A percentile compares a stretch with the other conserved stretches of the same genome.
phyloP scores from a whole-genome alignment of 2,329 filamentous ascomycete species.

The Myriosclerotinia scirpicola region DNA sequence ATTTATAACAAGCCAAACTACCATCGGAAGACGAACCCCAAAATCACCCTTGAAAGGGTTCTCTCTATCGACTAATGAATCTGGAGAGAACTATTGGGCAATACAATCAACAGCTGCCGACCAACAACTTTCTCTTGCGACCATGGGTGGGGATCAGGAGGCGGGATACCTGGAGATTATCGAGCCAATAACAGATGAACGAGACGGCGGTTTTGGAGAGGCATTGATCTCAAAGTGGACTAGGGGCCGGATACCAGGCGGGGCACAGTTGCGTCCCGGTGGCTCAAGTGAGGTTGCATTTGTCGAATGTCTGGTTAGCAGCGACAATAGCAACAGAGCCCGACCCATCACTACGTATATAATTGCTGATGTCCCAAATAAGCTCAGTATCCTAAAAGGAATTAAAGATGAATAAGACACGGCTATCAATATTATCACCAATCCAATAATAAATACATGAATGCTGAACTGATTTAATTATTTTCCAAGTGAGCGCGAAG shows the following conservation, averaged over 20 bases:
- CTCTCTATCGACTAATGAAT: too few relatives aligned
- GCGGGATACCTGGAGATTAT: too few relatives aligned
- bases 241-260: background rate
- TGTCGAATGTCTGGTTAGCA: background rate
- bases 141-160: too few relatives aligned
- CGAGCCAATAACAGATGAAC: too few relatives aligned
- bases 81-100: too few relatives aligned
- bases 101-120: background rate
- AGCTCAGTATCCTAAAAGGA: too few relatives aligned
- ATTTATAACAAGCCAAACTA: too few relatives aligned
- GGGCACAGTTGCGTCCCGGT: accelerated
- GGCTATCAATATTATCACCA: background rate
- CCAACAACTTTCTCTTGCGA: background rate
- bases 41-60: too few relatives aligned
- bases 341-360: background rate
- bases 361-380: background rate
- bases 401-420: background rate
- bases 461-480: too few relatives aligned
- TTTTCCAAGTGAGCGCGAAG: background rate
- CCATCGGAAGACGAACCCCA: too few relatives aligned
- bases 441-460: too few relatives aligned
- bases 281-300: accelerated
- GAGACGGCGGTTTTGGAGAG: background rate
- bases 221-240: background rate
- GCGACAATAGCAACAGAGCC: too few relatives aligned